Conservation (phyloP, 169 alveolate genomes). For the Plasmodium malariae region DNA sequence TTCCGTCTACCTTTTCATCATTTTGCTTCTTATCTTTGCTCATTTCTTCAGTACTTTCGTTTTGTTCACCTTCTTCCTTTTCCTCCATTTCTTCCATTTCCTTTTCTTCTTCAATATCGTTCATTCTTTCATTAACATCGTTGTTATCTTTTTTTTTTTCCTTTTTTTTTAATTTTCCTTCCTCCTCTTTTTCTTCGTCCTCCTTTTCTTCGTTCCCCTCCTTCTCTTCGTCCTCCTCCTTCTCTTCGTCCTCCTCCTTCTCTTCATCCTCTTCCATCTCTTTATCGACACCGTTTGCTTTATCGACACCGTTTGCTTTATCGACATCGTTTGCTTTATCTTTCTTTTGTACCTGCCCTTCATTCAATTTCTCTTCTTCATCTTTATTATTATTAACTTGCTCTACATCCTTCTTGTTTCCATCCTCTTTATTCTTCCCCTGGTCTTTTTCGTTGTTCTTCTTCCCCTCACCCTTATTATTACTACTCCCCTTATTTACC, state of each 20-base stretch:
- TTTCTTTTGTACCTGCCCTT: not conserved
- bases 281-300: not conserved
- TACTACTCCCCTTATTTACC: not conserved
- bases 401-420: not conserved
- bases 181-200: slow-evolving; percentile 16
- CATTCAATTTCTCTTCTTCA: not conserved
- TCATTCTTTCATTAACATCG: not conserved
- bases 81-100: not conserved
- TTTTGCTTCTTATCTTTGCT: not conserved
- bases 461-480: not conserved
- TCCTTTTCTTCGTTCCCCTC: not conserved
- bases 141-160: not conserved
- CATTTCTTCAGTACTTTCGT: not conserved
- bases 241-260: not conserved
- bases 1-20: not conserved
- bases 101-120: not conserved
- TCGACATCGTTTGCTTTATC: not conserved
- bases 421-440: not conserved
- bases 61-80: not conserved
- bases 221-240: slow-evolving; percentile 1
- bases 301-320: not conserved
- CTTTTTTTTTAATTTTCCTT: not conserved
- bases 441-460: not conserved
- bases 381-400: not conserved
- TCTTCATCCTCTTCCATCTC: not conserved